Conservation (phyloP, 129 eudicot genomes). For the Deinandra increscens region DNA sequence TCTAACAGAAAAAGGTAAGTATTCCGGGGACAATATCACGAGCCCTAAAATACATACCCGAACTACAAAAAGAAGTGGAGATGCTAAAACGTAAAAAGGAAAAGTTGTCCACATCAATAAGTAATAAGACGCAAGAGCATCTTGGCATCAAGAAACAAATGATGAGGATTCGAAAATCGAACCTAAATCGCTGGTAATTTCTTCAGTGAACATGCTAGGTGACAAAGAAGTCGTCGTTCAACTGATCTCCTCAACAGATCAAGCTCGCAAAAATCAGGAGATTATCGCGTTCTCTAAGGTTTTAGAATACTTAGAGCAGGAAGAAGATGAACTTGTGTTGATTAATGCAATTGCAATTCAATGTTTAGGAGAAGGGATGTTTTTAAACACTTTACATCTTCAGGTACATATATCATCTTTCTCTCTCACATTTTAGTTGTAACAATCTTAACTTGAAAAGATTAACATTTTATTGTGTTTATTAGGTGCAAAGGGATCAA, state of each 20-base stretch:
- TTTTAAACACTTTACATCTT: conserved; percentile 41
- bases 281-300: conserved; percentile 18
- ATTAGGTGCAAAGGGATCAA: too few relatives aligned
- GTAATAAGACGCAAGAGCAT: too few relatives aligned
- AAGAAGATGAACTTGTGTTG: conserved; percentile 35
- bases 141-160: conserved; percentile 7
- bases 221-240: conserved; percentile 42
- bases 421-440: too few relatives aligned
- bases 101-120: conserved; percentile 19
- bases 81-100: conserved; percentile 28
- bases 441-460: too few relatives aligned
- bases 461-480: too few relatives aligned
- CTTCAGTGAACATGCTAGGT: conserved; percentile 28
- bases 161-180: background rate
- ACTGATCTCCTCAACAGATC: conserved; percentile 23
- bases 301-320: conserved; percentile 31
- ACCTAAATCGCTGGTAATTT: background rate
- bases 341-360: conserved; percentile 35
- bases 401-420: conserved; percentile 29
- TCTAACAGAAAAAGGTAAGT: conserved; percentile 43
- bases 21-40: conserved; percentile 27
- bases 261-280: conserved; percentile 7
- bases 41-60: conserved; percentile 40
- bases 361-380: conserved; percentile 30
- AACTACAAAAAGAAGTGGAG: conserved; percentile 47